phyloP scores from a whole-genome alignment of 108 stramenopile genomes.

The Cylindrotheca fusiformis region DNA sequence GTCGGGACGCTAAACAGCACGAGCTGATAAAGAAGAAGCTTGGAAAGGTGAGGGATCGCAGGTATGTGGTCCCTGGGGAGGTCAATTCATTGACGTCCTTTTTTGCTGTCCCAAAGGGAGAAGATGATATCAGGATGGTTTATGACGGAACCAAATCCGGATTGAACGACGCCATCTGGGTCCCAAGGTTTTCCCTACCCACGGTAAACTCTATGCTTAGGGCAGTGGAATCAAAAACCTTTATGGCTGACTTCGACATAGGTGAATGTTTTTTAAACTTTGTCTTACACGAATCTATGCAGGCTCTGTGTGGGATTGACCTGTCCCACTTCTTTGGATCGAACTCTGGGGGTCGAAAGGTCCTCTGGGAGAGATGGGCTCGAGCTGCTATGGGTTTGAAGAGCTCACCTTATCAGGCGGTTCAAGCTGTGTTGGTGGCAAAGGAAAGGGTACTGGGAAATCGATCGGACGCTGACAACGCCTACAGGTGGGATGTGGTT shows the following conservation, averaged over 20 bases:
- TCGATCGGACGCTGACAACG: constrained; percentile 17
- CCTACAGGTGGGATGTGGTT: constrained; percentile 30
- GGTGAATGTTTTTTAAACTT: constrained; percentile 50
- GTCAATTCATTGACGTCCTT: constrained; percentile 26
- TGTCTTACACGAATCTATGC: constrained; percentile 16
- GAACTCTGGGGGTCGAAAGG: background rate
- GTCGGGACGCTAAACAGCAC: background rate
- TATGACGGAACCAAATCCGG: constrained; percentile 40
- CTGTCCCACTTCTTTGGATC: background rate
- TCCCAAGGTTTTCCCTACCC: constrained; percentile 44
- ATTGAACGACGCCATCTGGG: constrained; percentile 39
- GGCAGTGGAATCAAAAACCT: constrained; percentile 3
- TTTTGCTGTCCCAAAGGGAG: constrained; percentile 47
- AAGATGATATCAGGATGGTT: constrained; percentile 39
- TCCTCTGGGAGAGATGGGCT: background rate
- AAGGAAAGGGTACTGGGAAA: constrained; percentile 33
- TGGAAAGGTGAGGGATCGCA: constrained; percentile 16
- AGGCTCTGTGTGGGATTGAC: constrained; percentile 35
- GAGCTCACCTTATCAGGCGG: constrained; percentile 1
- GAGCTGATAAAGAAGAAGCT: constrained; percentile 22
- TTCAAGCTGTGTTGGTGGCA: constrained; percentile 1
- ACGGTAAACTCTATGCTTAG: constrained; percentile 21
- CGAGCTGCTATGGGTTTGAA: background rate
- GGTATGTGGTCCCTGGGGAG: constrained; percentile 11
- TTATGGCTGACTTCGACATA: constrained; percentile 36